These are phyloP conservation scores for Conidiobolus incongruus DNA, from an alignment of 371 early-diverging fungal genomes.

Conservation along the genomic window DNA sequence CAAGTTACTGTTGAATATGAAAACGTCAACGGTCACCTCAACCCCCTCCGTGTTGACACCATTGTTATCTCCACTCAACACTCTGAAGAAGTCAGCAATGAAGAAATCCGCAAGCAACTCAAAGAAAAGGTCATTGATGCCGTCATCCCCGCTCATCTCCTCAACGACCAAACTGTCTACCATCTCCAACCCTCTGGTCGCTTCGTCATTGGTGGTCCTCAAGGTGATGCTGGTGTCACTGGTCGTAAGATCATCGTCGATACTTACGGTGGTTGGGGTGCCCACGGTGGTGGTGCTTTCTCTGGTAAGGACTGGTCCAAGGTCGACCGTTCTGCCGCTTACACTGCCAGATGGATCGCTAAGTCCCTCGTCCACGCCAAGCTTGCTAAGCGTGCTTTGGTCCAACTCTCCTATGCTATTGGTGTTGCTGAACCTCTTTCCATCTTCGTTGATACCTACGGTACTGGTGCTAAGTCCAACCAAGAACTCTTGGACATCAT, in stretches of 20 bases:
- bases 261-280: slow-evolving; percentile 93
- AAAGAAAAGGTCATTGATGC: slow-evolving; percentile 83
- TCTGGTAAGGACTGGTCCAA: slow-evolving; percentile 99
- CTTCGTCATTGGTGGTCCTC: slow-evolving; percentile 99
- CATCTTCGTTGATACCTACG: slow-evolving; percentile 93
- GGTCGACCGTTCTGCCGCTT: slow-evolving; percentile 99
- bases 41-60: slow-evolving; percentile 92
- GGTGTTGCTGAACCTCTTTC: slow-evolving; percentile 97
- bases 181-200: slow-evolving; percentile 97
- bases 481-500: slow-evolving; percentile 80
- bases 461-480: slow-evolving; percentile 76
- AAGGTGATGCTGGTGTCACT: slow-evolving; percentile 98
- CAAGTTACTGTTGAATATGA: slow-evolving; percentile 99
- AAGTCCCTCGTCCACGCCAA: slow-evolving; percentile 83
- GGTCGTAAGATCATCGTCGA: slow-evolving; percentile 99
- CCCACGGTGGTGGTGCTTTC: slow-evolving; percentile 99
- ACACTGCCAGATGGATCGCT: slow-evolving; percentile 98
- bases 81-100: slow-evolving; percentile 65
- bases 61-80: slow-evolving; percentile 98
- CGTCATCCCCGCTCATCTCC: slow-evolving; percentile 82
- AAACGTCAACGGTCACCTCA: slow-evolving; percentile 76
- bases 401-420: slow-evolving; percentile 98
- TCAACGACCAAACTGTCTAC: slow-evolving; percentile 80
- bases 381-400: slow-evolving; percentile 83
- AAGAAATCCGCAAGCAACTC: slow-evolving; percentile 67